Percentiles rank a stretch among this genome's conserved stretches.
phyloP scores from a whole-genome alignment of 495 filamentous ascomycete genomes.

The Lepidopterella palustris region DNA sequence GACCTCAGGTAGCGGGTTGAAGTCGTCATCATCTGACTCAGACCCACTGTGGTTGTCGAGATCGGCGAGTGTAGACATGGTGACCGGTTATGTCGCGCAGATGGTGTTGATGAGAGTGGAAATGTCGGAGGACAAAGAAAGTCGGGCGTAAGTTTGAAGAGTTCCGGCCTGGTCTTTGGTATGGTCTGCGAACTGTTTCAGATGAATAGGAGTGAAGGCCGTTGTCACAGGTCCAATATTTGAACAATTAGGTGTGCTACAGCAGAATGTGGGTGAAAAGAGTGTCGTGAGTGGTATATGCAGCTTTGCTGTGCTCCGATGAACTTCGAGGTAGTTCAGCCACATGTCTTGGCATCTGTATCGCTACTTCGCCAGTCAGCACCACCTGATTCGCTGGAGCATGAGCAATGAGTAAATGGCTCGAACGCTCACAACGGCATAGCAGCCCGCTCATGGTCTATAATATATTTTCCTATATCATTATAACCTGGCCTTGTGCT shows the following conservation, averaged over 20 bases:
- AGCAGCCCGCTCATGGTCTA: background rate
- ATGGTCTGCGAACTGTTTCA: no score
- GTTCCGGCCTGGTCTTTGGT: no score
- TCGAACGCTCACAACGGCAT: background rate
- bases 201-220: no score
- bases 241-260: no score
- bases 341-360: background rate
- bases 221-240: no score
- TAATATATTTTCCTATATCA: background rate
- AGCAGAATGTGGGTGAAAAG: no score
- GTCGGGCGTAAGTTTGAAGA: no score
- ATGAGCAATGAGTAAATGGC: no score
- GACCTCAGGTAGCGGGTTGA: conserved; percentile 65
- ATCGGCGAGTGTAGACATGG: conserved; percentile 22
- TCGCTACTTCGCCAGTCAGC: background rate
- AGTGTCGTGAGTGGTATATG: background rate
- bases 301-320: background rate
- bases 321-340: background rate
- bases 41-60: conserved; percentile 51
- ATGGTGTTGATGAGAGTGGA: background rate
- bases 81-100: background rate
- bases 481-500: conserved; percentile 5
- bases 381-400: background rate
- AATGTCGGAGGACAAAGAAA: background rate
- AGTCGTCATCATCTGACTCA: conserved; percentile 75